A percentile compares a stretch with the other conserved stretches of the same genome.
phyloP scores from a whole-genome alignment of 352 stramenopile genomes.

The Discostella stelligera region DNA sequence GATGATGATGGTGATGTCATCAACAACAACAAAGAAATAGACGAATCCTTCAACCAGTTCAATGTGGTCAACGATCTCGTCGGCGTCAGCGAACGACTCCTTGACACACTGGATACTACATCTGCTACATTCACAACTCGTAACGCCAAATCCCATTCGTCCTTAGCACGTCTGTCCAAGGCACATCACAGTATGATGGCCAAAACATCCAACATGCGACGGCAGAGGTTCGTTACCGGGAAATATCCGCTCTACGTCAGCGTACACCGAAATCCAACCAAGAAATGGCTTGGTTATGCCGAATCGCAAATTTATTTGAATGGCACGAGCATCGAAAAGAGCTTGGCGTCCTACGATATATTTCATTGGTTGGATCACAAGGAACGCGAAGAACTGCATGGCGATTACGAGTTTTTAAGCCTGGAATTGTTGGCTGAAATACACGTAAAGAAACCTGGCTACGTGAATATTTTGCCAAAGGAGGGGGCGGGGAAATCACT shows the following conservation, averaged over 20 bases:
- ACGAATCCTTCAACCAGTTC: neutral
- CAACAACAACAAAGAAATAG: neutral
- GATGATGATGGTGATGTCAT: neutral
- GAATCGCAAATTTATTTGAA: conserved; percentile 66
- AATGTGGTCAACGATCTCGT: conserved; percentile 1
- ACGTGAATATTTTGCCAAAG: conserved; percentile 62
- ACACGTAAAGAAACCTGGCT: conserved; percentile 65
- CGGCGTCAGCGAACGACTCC: neutral
- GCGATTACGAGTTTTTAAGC: conserved; percentile 58
- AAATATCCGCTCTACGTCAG: conserved; percentile 64
- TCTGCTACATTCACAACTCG: neutral
- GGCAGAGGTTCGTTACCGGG: conserved; percentile 74
- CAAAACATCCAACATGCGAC: conserved; percentile 42
- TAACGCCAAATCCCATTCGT: conserved; percentile 1
- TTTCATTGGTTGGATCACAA: conserved; percentile 71
- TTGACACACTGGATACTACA: neutral
- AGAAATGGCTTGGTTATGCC: conserved; percentile 57
- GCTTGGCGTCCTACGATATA: conserved; percentile 62
- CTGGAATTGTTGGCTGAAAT: conserved; percentile 75
- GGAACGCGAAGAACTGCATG: conserved; percentile 56
- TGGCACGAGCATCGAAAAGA: conserved; percentile 59
- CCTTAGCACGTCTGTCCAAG: conserved; percentile 41
- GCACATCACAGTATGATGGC: conserved; percentile 65
- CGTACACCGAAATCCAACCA: conserved; percentile 64
- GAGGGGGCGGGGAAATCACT: conserved; percentile 39